Conservation (phyloP, 164 flowering plant genomes). For the Cinnamomum chago region DNA sequence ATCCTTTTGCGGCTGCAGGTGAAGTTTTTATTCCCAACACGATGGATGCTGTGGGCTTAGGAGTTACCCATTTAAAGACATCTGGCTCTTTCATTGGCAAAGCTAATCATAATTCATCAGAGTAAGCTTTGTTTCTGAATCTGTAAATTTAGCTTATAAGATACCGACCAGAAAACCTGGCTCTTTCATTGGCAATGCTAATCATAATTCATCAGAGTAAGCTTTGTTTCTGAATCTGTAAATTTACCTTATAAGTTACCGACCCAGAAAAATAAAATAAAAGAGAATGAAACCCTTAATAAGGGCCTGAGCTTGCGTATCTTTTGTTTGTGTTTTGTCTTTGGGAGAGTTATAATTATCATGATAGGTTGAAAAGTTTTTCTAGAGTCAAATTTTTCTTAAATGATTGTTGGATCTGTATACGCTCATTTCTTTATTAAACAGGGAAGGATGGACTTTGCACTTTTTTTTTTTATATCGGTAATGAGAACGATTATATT, state of each 20-base stretch:
- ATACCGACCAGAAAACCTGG: background rate
- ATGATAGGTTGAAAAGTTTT: background rate
- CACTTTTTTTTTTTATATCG: too few species aligned
- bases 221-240: background rate
- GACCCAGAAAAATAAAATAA: background rate
- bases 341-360: background rate
- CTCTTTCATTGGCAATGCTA: background rate
- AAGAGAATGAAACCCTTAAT: too few species aligned
- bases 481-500: too few species aligned
- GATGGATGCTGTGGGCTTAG: slow-evolving; percentile 3
- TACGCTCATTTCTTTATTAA: background rate
- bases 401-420: background rate
- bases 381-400: background rate
- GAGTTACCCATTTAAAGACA: background rate
- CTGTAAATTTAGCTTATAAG: background rate
- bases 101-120: background rate
- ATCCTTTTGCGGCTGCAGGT: background rate
- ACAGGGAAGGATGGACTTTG: background rate
- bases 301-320: background rate
- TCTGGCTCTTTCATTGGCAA: background rate
- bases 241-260: background rate
- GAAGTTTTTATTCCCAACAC: slow-evolving; percentile 3
- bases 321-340: background rate
- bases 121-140: background rate
- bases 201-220: background rate